These are phyloP conservation scores for Fraxinus albicans DNA, from an alignment of 305 asterid species.

Conservation along the genomic window DNA sequence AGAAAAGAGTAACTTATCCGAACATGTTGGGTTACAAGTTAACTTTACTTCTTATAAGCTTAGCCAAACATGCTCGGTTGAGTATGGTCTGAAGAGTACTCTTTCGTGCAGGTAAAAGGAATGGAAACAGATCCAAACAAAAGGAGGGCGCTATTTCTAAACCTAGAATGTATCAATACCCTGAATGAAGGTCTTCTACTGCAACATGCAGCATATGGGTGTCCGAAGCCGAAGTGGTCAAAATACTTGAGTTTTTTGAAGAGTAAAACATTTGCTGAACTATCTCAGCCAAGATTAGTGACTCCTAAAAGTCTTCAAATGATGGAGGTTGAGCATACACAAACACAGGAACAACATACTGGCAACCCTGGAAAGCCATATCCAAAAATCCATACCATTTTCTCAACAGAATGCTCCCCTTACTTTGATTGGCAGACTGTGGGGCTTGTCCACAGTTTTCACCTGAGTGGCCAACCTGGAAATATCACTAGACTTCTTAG, in stretches of 20 bases:
- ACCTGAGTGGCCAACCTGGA: conserved; percentile 91
- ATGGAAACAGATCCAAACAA: conserved; percentile 65
- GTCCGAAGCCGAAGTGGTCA: conserved; percentile 90
- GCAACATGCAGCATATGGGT: conserved; percentile 72
- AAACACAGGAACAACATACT: conserved; percentile 37
- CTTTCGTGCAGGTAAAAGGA: conserved; percentile 58
- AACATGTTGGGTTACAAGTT: not conserved
- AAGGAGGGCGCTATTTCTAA: conserved; percentile 68
- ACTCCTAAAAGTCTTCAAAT: conserved; percentile 60
- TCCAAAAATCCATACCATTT: conserved; percentile 86
- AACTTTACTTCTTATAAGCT: not conserved
- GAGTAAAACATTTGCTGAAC: conserved; percentile 81
- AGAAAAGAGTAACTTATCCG: not conserved
- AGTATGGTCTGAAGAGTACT: not conserved
- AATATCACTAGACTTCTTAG: conserved; percentile 86
- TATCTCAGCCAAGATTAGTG: conserved; percentile 67
- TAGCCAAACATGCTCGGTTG: not conserved
- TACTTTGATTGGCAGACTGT: conserved; percentile 98
- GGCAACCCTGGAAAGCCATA: conserved; percentile 57
- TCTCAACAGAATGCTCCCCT: conserved; percentile 87
- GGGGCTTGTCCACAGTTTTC: conserved; percentile 91
- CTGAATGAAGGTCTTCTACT: conserved; percentile 80
- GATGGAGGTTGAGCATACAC: conserved; percentile 41
- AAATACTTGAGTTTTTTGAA: conserved; percentile 85
- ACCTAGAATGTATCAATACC: conserved; percentile 75